Conservation (phyloP, 495 filamentous ascomycete genomes). For the Hyaloscypha bicolor region DNA sequence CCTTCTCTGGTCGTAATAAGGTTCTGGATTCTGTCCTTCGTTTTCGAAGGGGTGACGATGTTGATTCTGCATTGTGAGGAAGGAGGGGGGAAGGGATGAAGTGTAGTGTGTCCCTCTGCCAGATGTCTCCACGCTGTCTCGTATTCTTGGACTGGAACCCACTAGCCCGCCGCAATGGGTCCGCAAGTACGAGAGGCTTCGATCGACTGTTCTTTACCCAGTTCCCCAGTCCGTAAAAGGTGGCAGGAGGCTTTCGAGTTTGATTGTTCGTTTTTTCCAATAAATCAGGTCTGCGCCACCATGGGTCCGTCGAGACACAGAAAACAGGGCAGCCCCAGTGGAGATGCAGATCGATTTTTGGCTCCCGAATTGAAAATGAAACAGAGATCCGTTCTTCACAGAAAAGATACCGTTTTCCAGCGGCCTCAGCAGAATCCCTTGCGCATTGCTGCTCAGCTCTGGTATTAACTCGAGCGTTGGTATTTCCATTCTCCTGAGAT, state of each 20-base stretch:
- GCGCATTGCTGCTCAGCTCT: not conserved
- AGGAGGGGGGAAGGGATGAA: constrained; percentile 11
- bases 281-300: not conserved
- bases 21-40: constrained; percentile 6
- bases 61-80: constrained; percentile 11
- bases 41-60: constrained; percentile 21
- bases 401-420: not conserved
- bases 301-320: not conserved
- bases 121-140: not conserved
- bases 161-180: not conserved
- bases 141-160: not conserved
- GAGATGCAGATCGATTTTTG: not conserved
- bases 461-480: not conserved
- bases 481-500: not conserved
- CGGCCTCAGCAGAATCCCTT: not conserved
- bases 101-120: not conserved
- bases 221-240: not conserved
- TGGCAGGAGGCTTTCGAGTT: not conserved
- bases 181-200: not conserved
- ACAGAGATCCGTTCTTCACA: not conserved
- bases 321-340: constrained; percentile 3
- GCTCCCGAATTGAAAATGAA: not conserved
- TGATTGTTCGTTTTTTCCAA: not conserved
- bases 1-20: constrained; percentile 14
- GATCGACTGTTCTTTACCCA: not conserved